Evolutionary conservation across 2,329 filamentous ascomycete species (phyloP).

Genomic region (Trichoderma hamatum): DNA sequence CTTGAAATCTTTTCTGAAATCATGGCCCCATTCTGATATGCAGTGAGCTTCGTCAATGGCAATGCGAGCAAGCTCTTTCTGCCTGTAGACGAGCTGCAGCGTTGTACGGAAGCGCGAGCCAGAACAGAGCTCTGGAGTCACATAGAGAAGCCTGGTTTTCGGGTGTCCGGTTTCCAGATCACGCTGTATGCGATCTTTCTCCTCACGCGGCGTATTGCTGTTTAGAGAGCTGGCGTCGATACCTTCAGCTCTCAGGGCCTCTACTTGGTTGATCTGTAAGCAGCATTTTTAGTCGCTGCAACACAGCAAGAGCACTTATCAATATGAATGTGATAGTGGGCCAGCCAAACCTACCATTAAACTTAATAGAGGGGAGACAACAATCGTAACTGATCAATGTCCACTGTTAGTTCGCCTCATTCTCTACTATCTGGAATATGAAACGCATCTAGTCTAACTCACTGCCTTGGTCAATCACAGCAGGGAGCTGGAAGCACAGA

Average conservation of each 20-base stretch:
- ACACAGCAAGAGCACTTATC: neutral
- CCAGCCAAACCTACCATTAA: slow-evolving; percentile 67
- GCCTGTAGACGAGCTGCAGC: slow-evolving; percentile 72
- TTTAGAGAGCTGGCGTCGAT: slow-evolving; percentile 87
- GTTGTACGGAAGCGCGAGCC: slow-evolving; percentile 75
- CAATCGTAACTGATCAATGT: slow-evolving; percentile 71
- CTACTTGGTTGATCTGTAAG: slow-evolving; percentile 85
- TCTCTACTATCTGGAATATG: slow-evolving; percentile 13
- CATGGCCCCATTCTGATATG: slow-evolving; percentile 97
- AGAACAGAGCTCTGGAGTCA: slow-evolving; percentile 88
- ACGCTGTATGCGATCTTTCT: slow-evolving; percentile 70
- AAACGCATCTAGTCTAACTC: slow-evolving; percentile 42
- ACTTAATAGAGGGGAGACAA: slow-evolving; percentile 84
- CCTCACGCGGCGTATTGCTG: slow-evolving; percentile 69
- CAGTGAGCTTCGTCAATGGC: slow-evolving; percentile 96
- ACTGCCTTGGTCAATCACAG: slow-evolving; percentile 85
- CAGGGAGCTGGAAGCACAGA: slow-evolving; percentile 88
- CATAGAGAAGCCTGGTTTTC: slow-evolving; percentile 79
- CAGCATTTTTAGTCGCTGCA: neutral
- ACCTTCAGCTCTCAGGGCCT: slow-evolving; percentile 71
- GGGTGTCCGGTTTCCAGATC: slow-evolving; percentile 91
- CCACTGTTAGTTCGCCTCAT: neutral
- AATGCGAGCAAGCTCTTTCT: slow-evolving; percentile 83
- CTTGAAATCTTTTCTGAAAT: slow-evolving; percentile 93
- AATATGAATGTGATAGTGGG: slow-evolving; percentile 10